Evolutionary conservation across 768 basidiomycete genomes (phyloP).

Genomic region (Rossbeevera mucosa): DNA sequence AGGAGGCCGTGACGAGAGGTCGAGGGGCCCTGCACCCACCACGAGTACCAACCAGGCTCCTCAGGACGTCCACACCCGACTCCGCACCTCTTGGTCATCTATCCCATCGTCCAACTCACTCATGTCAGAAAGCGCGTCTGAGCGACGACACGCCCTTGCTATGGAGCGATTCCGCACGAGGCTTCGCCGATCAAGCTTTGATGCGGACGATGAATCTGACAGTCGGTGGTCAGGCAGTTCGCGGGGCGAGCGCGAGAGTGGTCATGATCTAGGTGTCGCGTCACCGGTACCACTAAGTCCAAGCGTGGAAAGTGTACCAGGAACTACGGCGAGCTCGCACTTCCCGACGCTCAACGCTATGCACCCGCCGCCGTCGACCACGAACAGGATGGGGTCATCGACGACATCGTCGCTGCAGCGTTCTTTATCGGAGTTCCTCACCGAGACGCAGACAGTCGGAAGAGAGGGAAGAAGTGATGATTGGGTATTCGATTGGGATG

Average conservation of each 20-base stretch:
- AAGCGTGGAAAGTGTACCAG: conserved; percentile 12
- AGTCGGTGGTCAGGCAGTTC: conserved; percentile 20
- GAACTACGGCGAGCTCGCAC: conserved; percentile 6
- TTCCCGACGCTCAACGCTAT: conserved; percentile 4
- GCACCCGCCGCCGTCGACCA: background rate
- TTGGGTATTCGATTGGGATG: conserved; percentile 20
- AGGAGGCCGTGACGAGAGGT: conserved; percentile 11
- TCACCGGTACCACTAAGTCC: conserved; percentile 15
- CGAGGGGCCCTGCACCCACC: conserved; percentile 14
- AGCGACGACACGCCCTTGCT: conserved; percentile 37
- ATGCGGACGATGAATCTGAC: conserved; percentile 24
- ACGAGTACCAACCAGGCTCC: conserved; percentile 4
- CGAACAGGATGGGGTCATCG: conserved; percentile 5
- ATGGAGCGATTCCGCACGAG: conserved; percentile 32
- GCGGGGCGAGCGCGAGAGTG: conserved; percentile 12
- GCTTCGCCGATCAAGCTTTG: conserved; percentile 17
- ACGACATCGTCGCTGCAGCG: conserved; percentile 14
- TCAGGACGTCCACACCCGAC: conserved; percentile 15
- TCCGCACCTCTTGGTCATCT: conserved; percentile 28
- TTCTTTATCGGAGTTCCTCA: conserved; percentile 22
- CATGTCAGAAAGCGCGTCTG: conserved; percentile 42
- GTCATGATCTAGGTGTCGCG: conserved; percentile 5
- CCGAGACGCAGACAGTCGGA: conserved; percentile 9
- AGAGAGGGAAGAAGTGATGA: conserved; percentile 11
- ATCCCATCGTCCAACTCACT: conserved; percentile 37